Conservation (phyloP, 495 filamentous ascomycete species). For the Penicillium taxi region DNA sequence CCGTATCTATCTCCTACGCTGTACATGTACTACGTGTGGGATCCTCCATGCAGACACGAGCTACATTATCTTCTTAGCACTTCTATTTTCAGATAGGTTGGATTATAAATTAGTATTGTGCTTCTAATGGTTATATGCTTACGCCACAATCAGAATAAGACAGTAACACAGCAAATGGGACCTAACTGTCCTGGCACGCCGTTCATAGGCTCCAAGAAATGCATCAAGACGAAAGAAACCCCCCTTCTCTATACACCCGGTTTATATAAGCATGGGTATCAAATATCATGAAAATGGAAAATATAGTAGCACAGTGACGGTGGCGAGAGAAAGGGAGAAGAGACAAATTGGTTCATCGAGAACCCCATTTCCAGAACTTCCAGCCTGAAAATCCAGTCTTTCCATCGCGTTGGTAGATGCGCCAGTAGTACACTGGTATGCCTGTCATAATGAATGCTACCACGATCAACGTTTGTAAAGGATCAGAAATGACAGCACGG, state of each 20-base stretch:
- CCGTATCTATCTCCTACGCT: too few species aligned
- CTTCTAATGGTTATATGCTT: not conserved
- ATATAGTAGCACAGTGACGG: conserved; percentile 4
- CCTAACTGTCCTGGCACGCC: conserved; percentile 3
- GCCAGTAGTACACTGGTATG: conserved; percentile 81
- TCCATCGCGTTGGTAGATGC: conserved; percentile 53
- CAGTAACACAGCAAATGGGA: not conserved
- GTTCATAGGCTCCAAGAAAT: conserved; percentile 2
- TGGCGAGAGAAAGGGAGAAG: too few species aligned
- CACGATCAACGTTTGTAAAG: conserved; percentile 81
- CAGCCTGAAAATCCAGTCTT: conserved; percentile 41
- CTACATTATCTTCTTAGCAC: too few species aligned
- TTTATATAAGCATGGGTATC: conserved; percentile 30
- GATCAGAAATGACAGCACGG: conserved; percentile 78
- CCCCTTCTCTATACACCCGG: conserved; percentile 17
- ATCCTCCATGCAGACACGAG: too few species aligned
- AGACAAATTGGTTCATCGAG: conserved; percentile 5
- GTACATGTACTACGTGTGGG: too few species aligned
- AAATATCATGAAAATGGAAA: too few species aligned
- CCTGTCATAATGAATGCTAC: conserved; percentile 75
- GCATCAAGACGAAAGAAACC: conserved; percentile 1
- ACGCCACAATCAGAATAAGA: not conserved
- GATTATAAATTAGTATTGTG: too few species aligned
- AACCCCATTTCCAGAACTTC: conserved; percentile 53
- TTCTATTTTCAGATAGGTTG: too few species aligned